Conservation (phyloP, 2,329 filamentous ascomycete species). For the Alternaria atra region DNA sequence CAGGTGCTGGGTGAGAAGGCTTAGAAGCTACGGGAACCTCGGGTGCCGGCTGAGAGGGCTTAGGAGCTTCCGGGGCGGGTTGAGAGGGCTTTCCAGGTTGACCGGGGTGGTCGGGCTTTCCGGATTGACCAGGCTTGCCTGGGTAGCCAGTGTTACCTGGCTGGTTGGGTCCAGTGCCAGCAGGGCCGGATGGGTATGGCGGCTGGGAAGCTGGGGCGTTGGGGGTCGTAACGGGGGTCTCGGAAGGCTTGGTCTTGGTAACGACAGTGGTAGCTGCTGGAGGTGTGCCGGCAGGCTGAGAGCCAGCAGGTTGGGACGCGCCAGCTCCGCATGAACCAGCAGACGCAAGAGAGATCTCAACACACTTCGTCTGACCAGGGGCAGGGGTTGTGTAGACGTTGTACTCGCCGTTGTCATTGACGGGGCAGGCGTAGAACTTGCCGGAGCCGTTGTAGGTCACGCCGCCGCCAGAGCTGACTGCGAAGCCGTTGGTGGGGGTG, state of each 20-base stretch:
- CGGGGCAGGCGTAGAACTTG: conserved; percentile 69
- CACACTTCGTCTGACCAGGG: conserved; percentile 58
- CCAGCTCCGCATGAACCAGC: conserved; percentile 32
- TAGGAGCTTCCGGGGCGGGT: background rate
- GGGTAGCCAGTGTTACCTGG: background rate
- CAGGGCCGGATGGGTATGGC: background rate
- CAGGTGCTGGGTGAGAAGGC: background rate
- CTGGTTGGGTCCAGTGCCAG: background rate
- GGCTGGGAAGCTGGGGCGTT: background rate
- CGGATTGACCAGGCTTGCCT: conserved; percentile 1
- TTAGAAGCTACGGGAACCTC: background rate
- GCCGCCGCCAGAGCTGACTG: conserved; percentile 61
- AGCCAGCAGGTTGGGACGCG: conserved; percentile 6
- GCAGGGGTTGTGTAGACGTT: conserved; percentile 63
- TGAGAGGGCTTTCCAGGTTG: background rate
- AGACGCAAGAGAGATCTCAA: conserved; percentile 56
- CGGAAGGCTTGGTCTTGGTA: background rate
- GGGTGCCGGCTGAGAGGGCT: background rate
- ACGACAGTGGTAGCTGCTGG: background rate
- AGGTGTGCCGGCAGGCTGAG: background rate
- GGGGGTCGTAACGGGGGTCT: background rate
- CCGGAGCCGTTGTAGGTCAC: conserved; percentile 62
- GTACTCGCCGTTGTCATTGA: conserved; percentile 62
- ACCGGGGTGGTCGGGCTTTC: background rate
- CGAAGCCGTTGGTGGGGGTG: conserved; percentile 61